Base-by-base conservation (phyloP, 495 filamentous ascomycete species). In the Cairneyella variabilis region DNA sequence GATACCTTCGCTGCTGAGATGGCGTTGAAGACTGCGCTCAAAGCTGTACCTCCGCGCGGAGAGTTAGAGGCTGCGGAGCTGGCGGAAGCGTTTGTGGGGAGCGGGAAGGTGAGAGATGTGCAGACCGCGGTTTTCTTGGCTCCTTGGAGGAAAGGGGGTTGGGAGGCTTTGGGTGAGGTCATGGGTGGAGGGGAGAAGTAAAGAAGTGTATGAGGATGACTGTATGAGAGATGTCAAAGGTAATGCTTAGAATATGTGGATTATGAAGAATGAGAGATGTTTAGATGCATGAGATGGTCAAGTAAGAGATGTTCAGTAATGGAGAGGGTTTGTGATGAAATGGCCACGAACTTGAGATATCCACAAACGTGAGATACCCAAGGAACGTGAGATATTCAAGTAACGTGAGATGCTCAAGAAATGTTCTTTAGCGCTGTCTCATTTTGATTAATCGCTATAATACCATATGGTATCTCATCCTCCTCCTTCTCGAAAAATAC, bases 111-210 rank as follows among this genome's bases (percentile, higher is more conserved):
- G 11, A 76, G 75, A 28, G 88, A 93, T 71, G 86, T 86, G 20
- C 84, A 95, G 68, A 77, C 77, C 53, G 86, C 85, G 26, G 76
- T 93, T 47, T 79, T 93, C 74, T 60, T 93, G 45, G 85, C 92
- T 23, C 95, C 93, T 21, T 97, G 90, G 90, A 51, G n/a, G 12
- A 41, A 30, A 12, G 43, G 20, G 10, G 62, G 62, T 3, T 65
- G 62, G 62, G 50, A 56, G 26, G 53, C 46, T 11, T 56, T 65
- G 56, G 26, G 48, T 44, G 40, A 17, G 11, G 38, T 22, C 44
- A 32, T 57, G 69, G 48, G 28, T 32, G 28, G 14, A 14, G 14
- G 28, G 28, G 7, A 7, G 28, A 14, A 14, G 14, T 14, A 32
- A 7, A 14, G 28, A 14, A 32, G 6, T 32, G 28, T 32, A 32